A percentile compares a stretch with the other conserved stretches of the same genome.
Evolutionary conservation across 495 filamentous ascomycete species (phyloP).

Genomic region (Podospora appendiculata): DNA sequence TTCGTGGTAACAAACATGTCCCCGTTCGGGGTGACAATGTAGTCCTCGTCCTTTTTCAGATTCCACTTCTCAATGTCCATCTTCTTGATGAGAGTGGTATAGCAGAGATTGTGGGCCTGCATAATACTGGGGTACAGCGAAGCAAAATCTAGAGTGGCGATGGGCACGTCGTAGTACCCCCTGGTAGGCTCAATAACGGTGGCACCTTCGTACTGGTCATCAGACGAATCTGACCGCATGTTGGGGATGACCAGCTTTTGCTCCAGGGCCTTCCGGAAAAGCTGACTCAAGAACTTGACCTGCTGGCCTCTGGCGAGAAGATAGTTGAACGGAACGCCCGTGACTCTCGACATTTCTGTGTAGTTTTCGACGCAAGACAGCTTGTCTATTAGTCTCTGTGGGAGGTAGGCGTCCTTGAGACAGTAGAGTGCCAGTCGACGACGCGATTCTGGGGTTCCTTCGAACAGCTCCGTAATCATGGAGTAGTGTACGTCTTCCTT

Average conservation of each 20-base stretch:
- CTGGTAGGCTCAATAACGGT: constrained; percentile 94
- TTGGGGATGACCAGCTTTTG: constrained; percentile 93
- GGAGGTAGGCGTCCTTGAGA: constrained; percentile 94
- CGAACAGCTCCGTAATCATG: constrained; percentile 97
- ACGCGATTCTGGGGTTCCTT: constrained; percentile 85
- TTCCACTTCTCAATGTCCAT: constrained; percentile 61
- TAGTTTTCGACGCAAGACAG: constrained; percentile 96
- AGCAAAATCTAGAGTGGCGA: constrained; percentile 97
- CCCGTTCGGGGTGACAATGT: constrained; percentile 88
- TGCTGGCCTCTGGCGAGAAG: constrained; percentile 90
- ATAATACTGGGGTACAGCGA: constrained; percentile 98
- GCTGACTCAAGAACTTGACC: constrained; percentile 94
- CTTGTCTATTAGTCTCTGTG: constrained; percentile 93
- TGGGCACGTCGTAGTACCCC: constrained; percentile 87
- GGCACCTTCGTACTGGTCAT: constrained; percentile 93
- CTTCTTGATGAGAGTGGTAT: constrained; percentile 89
- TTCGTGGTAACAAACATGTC: constrained; percentile 89
- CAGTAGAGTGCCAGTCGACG: constrained; percentile 92
- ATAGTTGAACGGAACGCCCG: constrained; percentile 94
- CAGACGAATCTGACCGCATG: constrained; percentile 49
- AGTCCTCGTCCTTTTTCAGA: constrained; percentile 81
- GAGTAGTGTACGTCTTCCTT: constrained; percentile 99
- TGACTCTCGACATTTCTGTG: constrained; percentile 99
- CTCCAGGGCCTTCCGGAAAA: constrained; percentile 90
- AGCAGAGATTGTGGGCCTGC: constrained; percentile 97